Evolutionary conservation across 176 grass and related monocot species (phyloP), one percentile per base, ranked within the genome.

Genomic region (Bromus sterilis): DNA sequence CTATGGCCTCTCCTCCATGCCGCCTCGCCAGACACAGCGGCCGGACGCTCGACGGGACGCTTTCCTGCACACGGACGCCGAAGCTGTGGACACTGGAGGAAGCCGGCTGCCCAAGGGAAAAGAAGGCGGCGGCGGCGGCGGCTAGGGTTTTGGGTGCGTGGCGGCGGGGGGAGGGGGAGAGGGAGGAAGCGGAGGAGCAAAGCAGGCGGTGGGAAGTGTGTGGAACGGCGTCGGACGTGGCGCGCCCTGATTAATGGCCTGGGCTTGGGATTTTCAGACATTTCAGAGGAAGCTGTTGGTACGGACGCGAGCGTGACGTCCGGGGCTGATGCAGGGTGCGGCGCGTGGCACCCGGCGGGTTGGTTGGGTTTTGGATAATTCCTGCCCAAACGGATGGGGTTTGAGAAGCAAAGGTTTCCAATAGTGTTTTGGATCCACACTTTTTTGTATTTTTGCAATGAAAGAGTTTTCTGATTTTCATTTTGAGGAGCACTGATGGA

Each of bases 1-100:
- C 78, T 85, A 89, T 89, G 87, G 78, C 87, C 87, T 82, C 83
- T 89, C 78, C 64, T 89, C 65, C 87, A 82, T 86, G 73, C 7
- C 53, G 63, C 41, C 51, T 6, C 21, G 43, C 77, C 77, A 41
- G 48, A 18, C 51, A 77, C 43, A 24, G 71, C 40, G 67, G 55
- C 4, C 8, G 1, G 40, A 6, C 43, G 35, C 51, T 9, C 57
- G 11, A n/a, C n/a, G 29, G 39, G 26, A 55, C 24, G 82, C 24
- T 63, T 53, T 9, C 10, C 51, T 33, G 55, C 41, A 61, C 33
- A 55, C 30, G 30, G 70, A 14, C 30, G 35, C 28, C 35, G 18
- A 33, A 25, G 63, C 13, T 6, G 9, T 7, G 16, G 32, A 12
- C 58, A 20, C 29, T 21, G 74, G 36, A 58, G 9, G 37, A 70